These are phyloP conservation scores for Ceratobasidium sp. DNA, from an alignment of 1,284 basidiomycete genomes.

Conservation along the genomic window DNA sequence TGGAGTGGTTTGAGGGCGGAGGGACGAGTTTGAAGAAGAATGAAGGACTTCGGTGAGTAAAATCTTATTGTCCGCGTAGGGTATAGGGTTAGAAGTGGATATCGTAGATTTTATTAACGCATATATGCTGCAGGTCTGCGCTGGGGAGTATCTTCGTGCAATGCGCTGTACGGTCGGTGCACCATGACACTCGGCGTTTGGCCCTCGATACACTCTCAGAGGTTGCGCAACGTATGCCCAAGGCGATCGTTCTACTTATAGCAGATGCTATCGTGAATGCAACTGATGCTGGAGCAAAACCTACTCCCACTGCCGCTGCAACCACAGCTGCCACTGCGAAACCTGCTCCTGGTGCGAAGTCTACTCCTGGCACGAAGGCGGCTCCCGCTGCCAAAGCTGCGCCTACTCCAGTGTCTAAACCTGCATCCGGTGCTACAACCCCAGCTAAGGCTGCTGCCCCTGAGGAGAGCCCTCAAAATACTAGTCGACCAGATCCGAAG, in stretches of 20 bases:
- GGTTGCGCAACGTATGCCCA: background rate
- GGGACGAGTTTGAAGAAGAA: constrained; percentile 66
- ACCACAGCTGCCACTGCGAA: background rate
- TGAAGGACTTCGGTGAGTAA: constrained; percentile 66
- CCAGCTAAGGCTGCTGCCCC: constrained; percentile 40
- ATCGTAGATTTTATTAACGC: constrained; percentile 48
- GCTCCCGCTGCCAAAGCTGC: constrained; percentile 1
- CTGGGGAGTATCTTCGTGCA: constrained; percentile 30
- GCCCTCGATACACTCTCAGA: constrained; percentile 17
- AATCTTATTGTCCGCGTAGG: background rate
- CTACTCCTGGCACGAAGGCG: too few species aligned
- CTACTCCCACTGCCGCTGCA: background rate
- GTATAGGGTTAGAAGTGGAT: too few species aligned
- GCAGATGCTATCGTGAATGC: constrained; percentile 12
- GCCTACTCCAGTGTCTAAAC: constrained; percentile 6
- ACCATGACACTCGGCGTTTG: constrained; percentile 18
- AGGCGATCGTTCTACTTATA: constrained; percentile 5
- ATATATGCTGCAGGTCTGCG: constrained; percentile 27
- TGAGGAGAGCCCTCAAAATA: constrained; percentile 37
- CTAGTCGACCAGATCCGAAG: constrained; percentile 31
- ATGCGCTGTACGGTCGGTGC: constrained; percentile 17
- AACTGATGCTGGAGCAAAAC: background rate
- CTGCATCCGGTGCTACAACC: constrained; percentile 31
- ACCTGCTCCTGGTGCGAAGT: constrained; percentile 14
- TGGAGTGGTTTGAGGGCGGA: constrained; percentile 60